Evolutionary conservation across 352 stramenopile species (phyloP).

Genomic region (Phytopythium cucurbitacearum): DNA sequence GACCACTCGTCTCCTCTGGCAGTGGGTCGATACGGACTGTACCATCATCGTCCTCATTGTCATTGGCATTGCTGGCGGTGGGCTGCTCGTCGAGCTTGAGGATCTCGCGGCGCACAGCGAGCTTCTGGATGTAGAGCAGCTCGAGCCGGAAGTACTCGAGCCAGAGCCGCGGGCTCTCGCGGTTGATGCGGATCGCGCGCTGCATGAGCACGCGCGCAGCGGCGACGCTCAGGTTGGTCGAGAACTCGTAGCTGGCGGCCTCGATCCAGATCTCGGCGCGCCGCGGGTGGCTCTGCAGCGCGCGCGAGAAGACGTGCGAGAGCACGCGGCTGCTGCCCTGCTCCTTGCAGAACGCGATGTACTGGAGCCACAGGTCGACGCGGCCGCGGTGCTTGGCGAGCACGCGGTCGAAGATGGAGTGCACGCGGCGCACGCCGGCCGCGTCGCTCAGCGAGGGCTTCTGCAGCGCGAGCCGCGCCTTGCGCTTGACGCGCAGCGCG

Average conservation of each 20-base stretch:
- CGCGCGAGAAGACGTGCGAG: conserved; percentile 78
- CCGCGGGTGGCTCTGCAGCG: conserved; percentile 84
- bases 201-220: conserved; percentile 89
- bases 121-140: conserved; percentile 89
- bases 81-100: conserved; percentile 54
- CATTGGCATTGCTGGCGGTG: conserved; percentile 8
- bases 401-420: conserved; percentile 85
- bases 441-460: conserved; percentile 75
- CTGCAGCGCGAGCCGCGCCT: conserved; percentile 58
- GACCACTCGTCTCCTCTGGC: conserved; percentile 40
- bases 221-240: conserved; percentile 80
- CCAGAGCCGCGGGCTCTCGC: conserved; percentile 77
- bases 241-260: conserved; percentile 88
- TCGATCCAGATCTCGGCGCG: conserved; percentile 89
- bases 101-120: conserved; percentile 72
- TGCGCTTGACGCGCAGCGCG: conserved; percentile 79
- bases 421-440: conserved; percentile 61
- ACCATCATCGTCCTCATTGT: conserved; percentile 13
- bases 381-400: conserved; percentile 86
- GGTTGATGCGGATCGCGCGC: conserved; percentile 90
- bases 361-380: conserved; percentile 90
- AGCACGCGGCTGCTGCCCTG: conserved; percentile 66
- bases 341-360: conserved; percentile 84
- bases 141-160: conserved; percentile 90
- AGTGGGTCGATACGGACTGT: conserved; percentile 61